Percentiles rank a stretch among this genome's conserved stretches.
phyloP scores from a whole-genome alignment of 1,284 basidiomycete genomes.

The Gyrodon tennesseensis region DNA sequence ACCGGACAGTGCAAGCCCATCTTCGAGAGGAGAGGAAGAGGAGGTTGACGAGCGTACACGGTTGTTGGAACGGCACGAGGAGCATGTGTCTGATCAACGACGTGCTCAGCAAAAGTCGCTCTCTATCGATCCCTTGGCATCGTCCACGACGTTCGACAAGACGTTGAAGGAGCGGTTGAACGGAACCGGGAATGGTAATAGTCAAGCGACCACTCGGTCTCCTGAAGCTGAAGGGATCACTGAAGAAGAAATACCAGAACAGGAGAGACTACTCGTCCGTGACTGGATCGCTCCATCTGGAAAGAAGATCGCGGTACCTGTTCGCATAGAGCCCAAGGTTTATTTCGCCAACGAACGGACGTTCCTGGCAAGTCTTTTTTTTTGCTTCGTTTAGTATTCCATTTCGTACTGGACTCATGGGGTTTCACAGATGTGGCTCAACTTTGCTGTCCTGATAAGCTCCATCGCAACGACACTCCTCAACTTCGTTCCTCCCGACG shows the following conservation, averaged over 20 bases:
- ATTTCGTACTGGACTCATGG: slow-evolving; percentile 27
- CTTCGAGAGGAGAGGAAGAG: slow-evolving; percentile 39
- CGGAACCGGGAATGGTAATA: slow-evolving; percentile 43
- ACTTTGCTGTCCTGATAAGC: slow-evolving; percentile 87
- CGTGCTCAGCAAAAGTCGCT: slow-evolving; percentile 50
- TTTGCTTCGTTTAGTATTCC: slow-evolving; percentile 20
- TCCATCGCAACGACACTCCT: slow-evolving; percentile 88
- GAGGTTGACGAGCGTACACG: slow-evolving; percentile 49
- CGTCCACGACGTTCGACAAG: slow-evolving; percentile 78
- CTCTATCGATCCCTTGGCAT: slow-evolving; percentile 82
- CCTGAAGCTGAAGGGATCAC: slow-evolving; percentile 47
- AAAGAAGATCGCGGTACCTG: slow-evolving; percentile 89
- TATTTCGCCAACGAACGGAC: slow-evolving; percentile 97
- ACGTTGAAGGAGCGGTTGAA: slow-evolving; percentile 66
- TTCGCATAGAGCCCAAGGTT: slow-evolving; percentile 96
- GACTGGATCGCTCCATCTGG: slow-evolving; percentile 82
- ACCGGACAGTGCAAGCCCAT: slow-evolving; percentile 25
- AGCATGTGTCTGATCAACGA: slow-evolving; percentile 28
- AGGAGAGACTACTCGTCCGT: slow-evolving; percentile 65
- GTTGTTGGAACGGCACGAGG: slow-evolving; percentile 42
- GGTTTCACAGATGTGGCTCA: slow-evolving; percentile 79
- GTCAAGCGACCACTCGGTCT: slow-evolving; percentile 45
- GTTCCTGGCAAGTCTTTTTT: slow-evolving; percentile 62
- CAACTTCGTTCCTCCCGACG: slow-evolving; percentile 81
- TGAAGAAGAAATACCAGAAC: slow-evolving; percentile 46